These are phyloP conservation scores for Metschnikowia reukaufii DNA, from an alignment of 805 yeast species.

Conservation along the genomic window DNA sequence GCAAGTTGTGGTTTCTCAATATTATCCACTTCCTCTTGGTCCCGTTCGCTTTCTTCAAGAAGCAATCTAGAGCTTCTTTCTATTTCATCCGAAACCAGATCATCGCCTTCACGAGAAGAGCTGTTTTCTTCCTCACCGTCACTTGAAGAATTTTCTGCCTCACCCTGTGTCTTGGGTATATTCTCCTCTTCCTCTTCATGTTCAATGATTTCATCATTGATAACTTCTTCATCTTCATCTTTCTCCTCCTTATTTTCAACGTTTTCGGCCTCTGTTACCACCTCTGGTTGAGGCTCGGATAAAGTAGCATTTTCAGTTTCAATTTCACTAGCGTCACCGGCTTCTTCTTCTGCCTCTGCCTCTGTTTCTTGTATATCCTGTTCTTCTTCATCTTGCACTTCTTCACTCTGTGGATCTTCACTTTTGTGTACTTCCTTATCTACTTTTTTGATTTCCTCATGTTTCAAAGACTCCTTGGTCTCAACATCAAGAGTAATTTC, in stretches of 20 bases:
- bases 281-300: no score
- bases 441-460: background rate
- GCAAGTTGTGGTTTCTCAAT: background rate
- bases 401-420: slow-evolving; percentile 4
- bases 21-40: background rate
- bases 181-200: background rate
- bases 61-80: slow-evolving; percentile 1
- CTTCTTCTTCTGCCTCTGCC: background rate
- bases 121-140: slow-evolving; percentile 5
- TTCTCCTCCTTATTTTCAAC: background rate
- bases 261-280: background rate
- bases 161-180: background rate
- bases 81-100: background rate
- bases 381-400: slow-evolving; percentile 1
- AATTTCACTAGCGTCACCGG: background rate
- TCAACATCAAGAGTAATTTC: no score
- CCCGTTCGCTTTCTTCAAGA: slow-evolving; percentile 2
- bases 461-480: background rate
- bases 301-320: background rate
- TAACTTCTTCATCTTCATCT: slow-evolving; percentile 3
- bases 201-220: background rate
- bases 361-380: no score
- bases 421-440: background rate
- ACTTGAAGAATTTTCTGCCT: background rate
- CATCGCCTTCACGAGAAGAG: background rate